Conservation (phyloP, 108 stramenopile genomes). For the Discostella pseudostelligera region DNA sequence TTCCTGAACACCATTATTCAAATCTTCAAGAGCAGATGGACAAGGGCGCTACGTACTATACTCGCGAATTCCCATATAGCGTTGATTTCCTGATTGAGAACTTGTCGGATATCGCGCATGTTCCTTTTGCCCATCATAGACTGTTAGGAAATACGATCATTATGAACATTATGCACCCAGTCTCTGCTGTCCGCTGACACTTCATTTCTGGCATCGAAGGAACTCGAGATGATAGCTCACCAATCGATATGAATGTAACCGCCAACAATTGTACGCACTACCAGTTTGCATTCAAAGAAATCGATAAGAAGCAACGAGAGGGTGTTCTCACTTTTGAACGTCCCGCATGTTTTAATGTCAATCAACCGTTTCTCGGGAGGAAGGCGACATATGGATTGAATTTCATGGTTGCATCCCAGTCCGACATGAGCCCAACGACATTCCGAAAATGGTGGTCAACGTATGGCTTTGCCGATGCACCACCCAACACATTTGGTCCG, state of each 20-base stretch:
- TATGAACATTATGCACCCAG: neutral
- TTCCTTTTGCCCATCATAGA: slow-evolving; percentile 79
- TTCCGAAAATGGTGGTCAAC: slow-evolving; percentile 43
- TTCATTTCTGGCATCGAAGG: slow-evolving; percentile 25
- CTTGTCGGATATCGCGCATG: slow-evolving; percentile 77
- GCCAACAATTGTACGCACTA: slow-evolving; percentile 48
- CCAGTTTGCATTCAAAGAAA: slow-evolving; percentile 40
- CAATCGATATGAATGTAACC: slow-evolving; percentile 40
- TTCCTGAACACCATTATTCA: slow-evolving; percentile 48
- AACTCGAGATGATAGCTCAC: slow-evolving; percentile 42
- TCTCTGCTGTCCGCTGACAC: slow-evolving; percentile 1
- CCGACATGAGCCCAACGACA: slow-evolving; percentile 25
- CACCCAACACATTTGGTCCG: slow-evolving; percentile 27
- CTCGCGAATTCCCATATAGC: slow-evolving; percentile 77
- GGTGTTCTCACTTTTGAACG: slow-evolving; percentile 46
- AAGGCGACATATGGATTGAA: slow-evolving; percentile 13
- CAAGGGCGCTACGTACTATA: slow-evolving; percentile 44
- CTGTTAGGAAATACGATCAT: slow-evolving; percentile 14
- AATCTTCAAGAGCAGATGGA: slow-evolving; percentile 26
- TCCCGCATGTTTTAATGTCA: slow-evolving; percentile 46
- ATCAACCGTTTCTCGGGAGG: slow-evolving; percentile 7
- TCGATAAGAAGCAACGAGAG: slow-evolving; percentile 28
- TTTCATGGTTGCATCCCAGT: slow-evolving; percentile 29
- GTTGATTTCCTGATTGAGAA: slow-evolving; percentile 73
- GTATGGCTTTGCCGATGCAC: slow-evolving; percentile 23